phyloP scores from a whole-genome alignment of 2,329 filamentous ascomycete species.

The Nigrospora osmanthi region DNA sequence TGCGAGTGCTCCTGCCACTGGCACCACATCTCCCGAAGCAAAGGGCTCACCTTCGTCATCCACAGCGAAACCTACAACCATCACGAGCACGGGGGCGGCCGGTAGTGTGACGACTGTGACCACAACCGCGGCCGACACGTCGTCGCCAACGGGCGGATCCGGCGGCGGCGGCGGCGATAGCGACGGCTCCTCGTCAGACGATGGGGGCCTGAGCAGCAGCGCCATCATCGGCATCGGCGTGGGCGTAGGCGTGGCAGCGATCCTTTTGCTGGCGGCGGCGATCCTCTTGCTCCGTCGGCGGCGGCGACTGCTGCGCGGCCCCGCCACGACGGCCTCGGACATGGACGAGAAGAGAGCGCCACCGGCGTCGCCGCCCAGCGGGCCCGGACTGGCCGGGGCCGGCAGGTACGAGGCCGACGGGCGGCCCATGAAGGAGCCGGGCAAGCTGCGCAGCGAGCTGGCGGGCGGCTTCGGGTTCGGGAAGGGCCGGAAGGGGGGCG shows the following conservation, averaged over 20 bases:
- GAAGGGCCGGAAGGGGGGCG: not conserved
- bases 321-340: no score
- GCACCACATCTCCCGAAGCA: not conserved
- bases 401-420: no score
- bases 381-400: no score
- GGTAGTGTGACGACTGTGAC: not conserved
- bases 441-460: no score
- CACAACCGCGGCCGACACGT: not conserved
- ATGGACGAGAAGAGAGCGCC: no score
- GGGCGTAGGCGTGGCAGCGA: conserved; percentile 3
- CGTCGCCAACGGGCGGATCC: not conserved
- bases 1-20: not conserved
- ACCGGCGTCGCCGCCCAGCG: no score
- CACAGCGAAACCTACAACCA: not conserved
- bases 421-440: no score
- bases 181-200: not conserved
- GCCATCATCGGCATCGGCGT: conserved; percentile 5
- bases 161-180: not conserved
- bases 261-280: conserved; percentile 4
- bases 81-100: not conserved
- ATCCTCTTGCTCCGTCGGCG: not conserved
- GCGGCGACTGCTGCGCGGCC: not conserved
- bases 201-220: no score
- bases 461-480: no score
- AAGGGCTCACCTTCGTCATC: not conserved